These are phyloP conservation scores for Xylaria nigripes DNA, from an alignment of 495 filamentous ascomycete species.

Conservation along the genomic window DNA sequence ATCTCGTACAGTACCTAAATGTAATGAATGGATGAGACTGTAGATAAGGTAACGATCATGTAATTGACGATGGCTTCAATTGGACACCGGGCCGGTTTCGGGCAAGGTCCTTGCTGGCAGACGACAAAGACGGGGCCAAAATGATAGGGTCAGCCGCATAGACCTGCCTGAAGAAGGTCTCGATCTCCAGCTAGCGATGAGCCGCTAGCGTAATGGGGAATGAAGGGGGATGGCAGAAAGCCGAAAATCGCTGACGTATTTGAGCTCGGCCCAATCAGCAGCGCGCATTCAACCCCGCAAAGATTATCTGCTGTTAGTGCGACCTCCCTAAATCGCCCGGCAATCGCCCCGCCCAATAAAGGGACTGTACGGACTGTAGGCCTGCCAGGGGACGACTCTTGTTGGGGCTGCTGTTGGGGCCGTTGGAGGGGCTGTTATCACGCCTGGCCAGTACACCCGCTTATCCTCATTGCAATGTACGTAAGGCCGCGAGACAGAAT, in stretches of 20 bases:
- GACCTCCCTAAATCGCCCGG: neutral
- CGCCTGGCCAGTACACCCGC: neutral
- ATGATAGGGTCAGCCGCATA: neutral
- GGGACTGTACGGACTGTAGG: neutral
- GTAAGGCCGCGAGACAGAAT: neutral
- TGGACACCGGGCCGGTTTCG: neutral
- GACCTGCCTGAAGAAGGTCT: conserved; percentile 1
- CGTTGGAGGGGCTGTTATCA: too few species aligned
- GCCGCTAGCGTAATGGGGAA: neutral
- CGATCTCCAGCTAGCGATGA: neutral
- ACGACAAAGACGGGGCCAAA: neutral
- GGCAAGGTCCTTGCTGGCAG: conserved; percentile 1
- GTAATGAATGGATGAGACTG: too few species aligned
- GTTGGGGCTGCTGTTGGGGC: too few species aligned
- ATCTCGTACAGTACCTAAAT: too few species aligned
- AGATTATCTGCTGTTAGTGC: neutral
- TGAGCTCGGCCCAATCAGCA: conserved; percentile 16
- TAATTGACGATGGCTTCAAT: neutral
- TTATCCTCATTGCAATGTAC: neutral
- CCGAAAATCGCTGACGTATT: conserved; percentile 24
- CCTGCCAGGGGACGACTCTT: neutral
- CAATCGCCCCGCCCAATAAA: neutral
- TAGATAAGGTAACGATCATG: neutral
- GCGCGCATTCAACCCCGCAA: neutral
- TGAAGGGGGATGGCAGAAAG: neutral